These are phyloP conservation scores for Blastocystis sp. DNA, from an alignment of 352 stramenopile species.

Conservation along the genomic window DNA sequence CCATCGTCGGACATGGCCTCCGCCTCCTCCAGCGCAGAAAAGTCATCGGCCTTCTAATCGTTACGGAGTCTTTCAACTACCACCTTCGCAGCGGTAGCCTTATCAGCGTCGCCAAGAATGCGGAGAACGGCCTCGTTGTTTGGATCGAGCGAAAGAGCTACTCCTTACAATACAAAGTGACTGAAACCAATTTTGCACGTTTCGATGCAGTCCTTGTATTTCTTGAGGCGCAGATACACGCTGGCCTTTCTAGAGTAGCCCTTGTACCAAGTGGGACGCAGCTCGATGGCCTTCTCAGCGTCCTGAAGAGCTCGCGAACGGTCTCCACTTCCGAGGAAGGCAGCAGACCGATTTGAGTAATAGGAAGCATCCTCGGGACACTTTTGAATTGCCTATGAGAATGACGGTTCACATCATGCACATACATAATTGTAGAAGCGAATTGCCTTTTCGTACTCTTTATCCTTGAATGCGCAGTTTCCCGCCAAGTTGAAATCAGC, in stretches of 20 bases:
- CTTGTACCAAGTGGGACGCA: constrained; percentile 66
- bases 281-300: constrained; percentile 74
- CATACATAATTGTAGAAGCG: constrained; percentile 81
- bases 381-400: constrained; percentile 79
- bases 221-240: constrained; percentile 65
- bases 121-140: constrained; percentile 53
- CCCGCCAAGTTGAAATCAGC: constrained; percentile 82
- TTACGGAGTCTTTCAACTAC: background rate
- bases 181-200: constrained; percentile 66
- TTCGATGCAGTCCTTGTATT: constrained; percentile 67
- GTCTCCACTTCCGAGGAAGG: constrained; percentile 52
- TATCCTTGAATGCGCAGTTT: constrained; percentile 78
- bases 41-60: constrained; percentile 40
- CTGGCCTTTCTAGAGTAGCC: constrained; percentile 64
- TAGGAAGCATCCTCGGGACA: constrained; percentile 78
- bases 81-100: constrained; percentile 38
- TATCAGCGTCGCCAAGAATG: constrained; percentile 29
- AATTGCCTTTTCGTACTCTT: constrained; percentile 77
- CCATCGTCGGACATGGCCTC: constrained; percentile 64
- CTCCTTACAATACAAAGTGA: background rate
- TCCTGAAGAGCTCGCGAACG: constrained; percentile 74
- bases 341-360: constrained; percentile 74
- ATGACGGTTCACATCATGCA: constrained; percentile 75
- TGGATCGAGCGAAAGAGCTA: constrained; percentile 52
- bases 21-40: constrained; percentile 50